phyloP scores from a whole-genome alignment of 2,329 filamentous ascomycete species.

The Botrytis elliptica region DNA sequence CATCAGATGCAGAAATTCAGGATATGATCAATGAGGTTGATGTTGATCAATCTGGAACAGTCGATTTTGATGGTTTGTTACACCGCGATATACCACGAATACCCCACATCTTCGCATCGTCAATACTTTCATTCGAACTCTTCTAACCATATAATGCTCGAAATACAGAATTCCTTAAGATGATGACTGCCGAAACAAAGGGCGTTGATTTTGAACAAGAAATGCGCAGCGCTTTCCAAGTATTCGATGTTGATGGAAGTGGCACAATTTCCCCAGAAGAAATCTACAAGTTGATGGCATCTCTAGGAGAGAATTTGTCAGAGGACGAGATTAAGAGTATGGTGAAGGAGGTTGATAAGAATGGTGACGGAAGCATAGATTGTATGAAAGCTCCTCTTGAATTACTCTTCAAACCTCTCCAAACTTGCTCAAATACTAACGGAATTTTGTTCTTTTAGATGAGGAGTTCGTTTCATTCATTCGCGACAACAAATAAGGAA shows the following conservation, averaged over 20 bases:
- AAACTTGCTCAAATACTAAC: background rate
- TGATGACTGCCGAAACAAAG: conserved; percentile 64
- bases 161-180: conserved; percentile 59
- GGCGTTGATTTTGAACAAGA: conserved; percentile 62
- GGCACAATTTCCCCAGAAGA: conserved; percentile 64
- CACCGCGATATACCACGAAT: background rate
- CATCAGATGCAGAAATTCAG: conserved; percentile 21
- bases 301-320: conserved; percentile 62
- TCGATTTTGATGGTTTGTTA: conserved; percentile 23
- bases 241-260: conserved; percentile 65
- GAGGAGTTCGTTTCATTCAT: conserved; percentile 28
- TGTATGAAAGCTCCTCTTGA: conserved; percentile 40
- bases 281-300: conserved; percentile 62
- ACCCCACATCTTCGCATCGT: conserved; percentile 8
- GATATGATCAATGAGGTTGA: conserved; percentile 24
- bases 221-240: conserved; percentile 63
- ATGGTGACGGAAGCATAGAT: conserved; percentile 63
- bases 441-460: conserved; percentile 7
- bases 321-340: conserved; percentile 65
- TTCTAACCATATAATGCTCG: conserved; percentile 10
- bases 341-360: conserved; percentile 63
- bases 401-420: background rate
- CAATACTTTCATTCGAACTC: background rate
- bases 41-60: conserved; percentile 22
- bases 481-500: conserved; percentile 21